Base-by-base conservation (phyloP, 805 yeast species). In the Candida alai region DNA sequence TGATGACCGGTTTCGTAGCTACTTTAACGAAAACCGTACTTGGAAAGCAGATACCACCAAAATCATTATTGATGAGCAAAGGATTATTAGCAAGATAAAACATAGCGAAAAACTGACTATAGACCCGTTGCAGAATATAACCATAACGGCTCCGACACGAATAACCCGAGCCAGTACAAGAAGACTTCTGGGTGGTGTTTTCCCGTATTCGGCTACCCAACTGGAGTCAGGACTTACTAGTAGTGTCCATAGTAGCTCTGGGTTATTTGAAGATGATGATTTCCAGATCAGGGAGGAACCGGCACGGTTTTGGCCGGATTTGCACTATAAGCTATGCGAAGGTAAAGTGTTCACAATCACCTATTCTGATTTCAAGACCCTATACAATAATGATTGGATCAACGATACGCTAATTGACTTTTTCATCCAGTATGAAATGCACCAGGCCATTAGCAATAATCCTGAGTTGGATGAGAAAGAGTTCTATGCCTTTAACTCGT, bases 361-460 rank as follows among this genome's bases (percentile, higher is more conserved):
- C 1, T 72, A 76, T 39, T 68, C 74, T 24, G 98, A 93, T 52
- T 86, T 84, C 54, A 76, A 75, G 41, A 83, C 96, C 28, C 67
- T 90, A 7, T 78, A 80, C 49, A 80, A 82, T 38, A 79, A 80
- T 30, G 85, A 84, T 42, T 90, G 95, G 89, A 75, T 93, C 31
- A 90, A 93, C 60, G 98, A 93, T 51, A 74, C 83, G 0, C 65
- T 93, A 32, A 80, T 93, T 36, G 96, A 87, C 55, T 90, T 90
- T 52, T 88, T 85, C 49, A 66, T 86, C 19, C 76, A 75, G 37
- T 81, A 69, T 50, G 74, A 71, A 42, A 66, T 76, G 6, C 75
- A 65, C 30, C 39, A 40, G 34, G 66, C 60, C 2, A 24, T 30
- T 19, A 29, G 22, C 9, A 6, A 13, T 4, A 29, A 19, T 12